Evolutionary conservation across 2,329 filamentous ascomycete species (phyloP), one percentile per base, ranked within the genome.

Genomic region (Chalara sp.): DNA sequence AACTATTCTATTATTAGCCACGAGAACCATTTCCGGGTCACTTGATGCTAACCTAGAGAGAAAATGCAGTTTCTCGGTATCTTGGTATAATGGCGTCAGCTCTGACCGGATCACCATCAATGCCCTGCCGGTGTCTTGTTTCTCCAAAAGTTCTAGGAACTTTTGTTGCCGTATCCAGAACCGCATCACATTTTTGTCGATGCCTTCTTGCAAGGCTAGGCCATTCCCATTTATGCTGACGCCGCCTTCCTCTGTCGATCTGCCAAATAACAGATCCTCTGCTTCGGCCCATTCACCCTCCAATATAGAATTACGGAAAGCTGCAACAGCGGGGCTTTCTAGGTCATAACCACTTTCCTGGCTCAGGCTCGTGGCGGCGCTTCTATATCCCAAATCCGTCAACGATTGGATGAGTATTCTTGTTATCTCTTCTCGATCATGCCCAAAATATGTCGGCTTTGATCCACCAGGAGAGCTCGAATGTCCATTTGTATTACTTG

Each of bases 81-180:
- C 88, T 59, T 87, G 85, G 60, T 88, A 86, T 41, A 97, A 72
- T 0, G 93, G 91, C 0, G 90, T 93, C 49, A 99, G 72, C 71
- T 99, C 92, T 56, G 82, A 83, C 21, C 93, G 83, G 44, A 99
- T 76, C n/a, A 96, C 89, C 62, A 78, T 76, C 51, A 99, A 74
- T 6, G 92, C 93, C 47, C 78, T 76, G 11, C 77, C 77, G 6
- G 88, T 80, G 60, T 96, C 84, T 58, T 83, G 76, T 61, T 76
- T 74, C 67, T 97, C 91, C 42, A 99, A 72, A 6, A 96, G 73
- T 70, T 99, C 93, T 32, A 99, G 74, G 62, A 92, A 99, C 67
- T 97, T 97, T 66, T 99, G 93, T 65, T 95, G 87, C 56, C 92
- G 80, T 61, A 99, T 75, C 74, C 84, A 84, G 67, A 97, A 96